These are phyloP conservation scores for Flaveria robusta DNA, from an alignment of 129 eudicot genomes.

Conservation along the genomic window DNA sequence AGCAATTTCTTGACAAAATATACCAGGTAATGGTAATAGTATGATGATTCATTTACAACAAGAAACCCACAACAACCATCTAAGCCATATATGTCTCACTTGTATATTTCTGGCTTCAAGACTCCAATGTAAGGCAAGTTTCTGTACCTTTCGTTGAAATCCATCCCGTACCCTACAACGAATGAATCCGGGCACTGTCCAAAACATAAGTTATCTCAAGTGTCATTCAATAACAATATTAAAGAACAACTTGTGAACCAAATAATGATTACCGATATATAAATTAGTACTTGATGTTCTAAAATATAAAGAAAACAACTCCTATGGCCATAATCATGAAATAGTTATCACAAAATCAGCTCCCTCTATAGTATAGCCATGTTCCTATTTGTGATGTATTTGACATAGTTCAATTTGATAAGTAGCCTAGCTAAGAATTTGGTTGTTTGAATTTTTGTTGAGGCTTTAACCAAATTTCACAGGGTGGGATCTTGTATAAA, in stretches of 20 bases:
- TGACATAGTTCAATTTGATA: too few species aligned
- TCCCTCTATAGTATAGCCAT: too few species aligned
- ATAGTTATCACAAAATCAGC: too few species aligned
- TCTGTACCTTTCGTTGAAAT: slow-evolving; percentile 76
- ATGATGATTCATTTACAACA: not conserved
- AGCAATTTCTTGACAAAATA: too few species aligned
- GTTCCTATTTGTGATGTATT: too few species aligned
- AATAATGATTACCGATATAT: not conserved
- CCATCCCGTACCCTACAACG: slow-evolving; percentile 92
- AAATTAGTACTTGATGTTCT: not conserved
- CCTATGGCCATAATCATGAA: too few species aligned
- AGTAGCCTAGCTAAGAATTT: too few species aligned
- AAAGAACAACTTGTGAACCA: not conserved
- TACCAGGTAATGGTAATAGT: too few species aligned
- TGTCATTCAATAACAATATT: not conserved
- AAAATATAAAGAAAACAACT: not conserved
- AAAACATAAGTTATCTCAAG: not conserved
- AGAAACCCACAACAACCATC: not conserved
- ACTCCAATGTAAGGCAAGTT: slow-evolving; percentile 88
- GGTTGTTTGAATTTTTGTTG: too few species aligned
- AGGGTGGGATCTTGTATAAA: too few species aligned
- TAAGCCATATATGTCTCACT: too few species aligned
- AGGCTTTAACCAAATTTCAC: too few species aligned
- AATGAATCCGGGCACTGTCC: slow-evolving; percentile 88
- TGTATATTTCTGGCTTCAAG: slow-evolving; percentile 78